These are phyloP conservation scores for Backusella mclennaniae DNA, from an alignment of 192 early-diverging fungal species.

Conservation along the genomic window DNA sequence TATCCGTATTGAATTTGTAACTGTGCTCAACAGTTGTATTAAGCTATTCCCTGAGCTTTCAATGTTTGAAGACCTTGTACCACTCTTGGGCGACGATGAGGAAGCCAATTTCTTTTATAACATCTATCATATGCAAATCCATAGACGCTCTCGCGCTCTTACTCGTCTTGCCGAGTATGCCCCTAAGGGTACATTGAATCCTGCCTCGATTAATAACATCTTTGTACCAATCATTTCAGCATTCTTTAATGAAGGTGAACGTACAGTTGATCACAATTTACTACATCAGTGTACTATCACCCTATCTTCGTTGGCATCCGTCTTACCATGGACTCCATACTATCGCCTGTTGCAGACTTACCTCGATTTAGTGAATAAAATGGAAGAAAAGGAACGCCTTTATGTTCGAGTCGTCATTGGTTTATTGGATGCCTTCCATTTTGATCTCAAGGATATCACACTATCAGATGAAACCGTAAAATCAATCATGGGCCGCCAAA, in stretches of 20 bases:
- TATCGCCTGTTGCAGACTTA: constrained; percentile 73
- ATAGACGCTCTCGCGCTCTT: constrained; percentile 86
- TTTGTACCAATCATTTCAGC: constrained; percentile 88
- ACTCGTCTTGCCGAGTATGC: constrained; percentile 64
- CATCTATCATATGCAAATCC: constrained; percentile 92
- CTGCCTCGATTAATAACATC: constrained; percentile 59
- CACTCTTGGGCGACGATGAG: constrained; percentile 68
- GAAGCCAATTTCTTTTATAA: constrained; percentile 96
- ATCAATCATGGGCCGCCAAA: constrained; percentile 39
- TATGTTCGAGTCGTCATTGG: constrained; percentile 78
- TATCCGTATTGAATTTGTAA: constrained; percentile 72
- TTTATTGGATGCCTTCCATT: constrained; percentile 91
- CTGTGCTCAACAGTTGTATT: constrained; percentile 61
- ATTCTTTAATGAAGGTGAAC: constrained; percentile 80
- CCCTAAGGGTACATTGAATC: constrained; percentile 42
- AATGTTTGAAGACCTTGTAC: constrained; percentile 63
- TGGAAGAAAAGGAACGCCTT: constrained; percentile 76
- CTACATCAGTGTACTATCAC: constrained; percentile 81
- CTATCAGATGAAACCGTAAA: constrained; percentile 43
- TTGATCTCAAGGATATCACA: constrained; percentile 67
- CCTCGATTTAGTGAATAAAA: constrained; percentile 60
- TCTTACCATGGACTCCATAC: constrained; percentile 86
- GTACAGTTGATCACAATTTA: constrained; percentile 66
- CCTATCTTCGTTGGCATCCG: constrained; percentile 64
- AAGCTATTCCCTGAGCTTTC: constrained; percentile 54